Percentiles rank a stretch among this genome's conserved stretches.
These are phyloP conservation scores for Sindora glabra DNA, from an alignment of 306 rosid genomes.

Conservation along the genomic window DNA sequence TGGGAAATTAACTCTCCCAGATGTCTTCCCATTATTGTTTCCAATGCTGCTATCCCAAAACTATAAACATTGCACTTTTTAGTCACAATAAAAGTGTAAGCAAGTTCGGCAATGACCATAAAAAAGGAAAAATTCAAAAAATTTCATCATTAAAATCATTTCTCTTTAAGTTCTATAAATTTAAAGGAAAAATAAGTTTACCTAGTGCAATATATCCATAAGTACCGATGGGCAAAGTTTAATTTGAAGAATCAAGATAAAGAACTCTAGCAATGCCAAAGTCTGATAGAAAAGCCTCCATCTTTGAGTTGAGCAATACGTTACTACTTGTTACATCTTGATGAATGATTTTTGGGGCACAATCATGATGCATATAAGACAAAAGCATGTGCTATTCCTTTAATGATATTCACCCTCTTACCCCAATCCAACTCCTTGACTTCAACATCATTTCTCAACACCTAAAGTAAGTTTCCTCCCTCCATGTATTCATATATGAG, in stretches of 20 bases:
- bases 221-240: no score
- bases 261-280: not conserved
- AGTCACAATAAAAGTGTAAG: no score
- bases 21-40: not conserved
- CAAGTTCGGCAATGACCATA: not conserved
- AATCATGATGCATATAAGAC: not conserved
- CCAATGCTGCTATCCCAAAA: not conserved
- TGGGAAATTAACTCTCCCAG: no score
- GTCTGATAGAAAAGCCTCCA: not conserved
- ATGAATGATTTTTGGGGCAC: not conserved
- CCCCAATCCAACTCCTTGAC: not conserved
- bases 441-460: not conserved
- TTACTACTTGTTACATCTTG: not conserved
- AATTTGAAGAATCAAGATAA: no score
- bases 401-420: no score
- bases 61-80: no score
- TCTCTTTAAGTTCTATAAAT: no score
- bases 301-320: not conserved
- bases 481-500: not conserved
- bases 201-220: no score
- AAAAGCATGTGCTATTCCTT: no score
- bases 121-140: not conserved
- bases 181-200: not conserved
- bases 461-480: not conserved
- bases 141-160: no score